phyloP scores from a whole-genome alignment of 139 green algal genomes.

The Chlamydomonas asymmetrica region DNA sequence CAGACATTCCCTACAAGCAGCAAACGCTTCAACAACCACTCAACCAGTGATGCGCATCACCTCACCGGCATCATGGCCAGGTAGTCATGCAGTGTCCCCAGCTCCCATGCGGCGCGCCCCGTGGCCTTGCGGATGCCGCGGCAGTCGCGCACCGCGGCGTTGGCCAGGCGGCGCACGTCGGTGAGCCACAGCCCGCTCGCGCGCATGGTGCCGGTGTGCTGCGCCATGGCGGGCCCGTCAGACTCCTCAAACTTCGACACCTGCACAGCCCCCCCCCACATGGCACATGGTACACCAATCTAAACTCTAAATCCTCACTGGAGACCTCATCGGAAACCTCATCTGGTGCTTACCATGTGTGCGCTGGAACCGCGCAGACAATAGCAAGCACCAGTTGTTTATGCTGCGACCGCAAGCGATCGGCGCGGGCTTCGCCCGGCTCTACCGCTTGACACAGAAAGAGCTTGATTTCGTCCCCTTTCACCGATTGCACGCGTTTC shows the following conservation, averaged over 20 bases:
- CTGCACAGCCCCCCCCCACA: too few relatives aligned
- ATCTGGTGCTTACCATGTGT: too few relatives aligned
- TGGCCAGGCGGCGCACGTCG: constrained; percentile 37
- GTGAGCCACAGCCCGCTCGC: neutral
- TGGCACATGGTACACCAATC: too few relatives aligned
- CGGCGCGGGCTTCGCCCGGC: too few relatives aligned
- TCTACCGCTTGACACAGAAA: too few relatives aligned
- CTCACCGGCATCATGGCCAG: constrained; percentile 66
- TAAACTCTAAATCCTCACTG: too few relatives aligned
- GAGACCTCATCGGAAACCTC: too few relatives aligned
- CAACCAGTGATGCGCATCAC: neutral
- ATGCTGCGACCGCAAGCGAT: too few relatives aligned
- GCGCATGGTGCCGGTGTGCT: constrained; percentile 43
- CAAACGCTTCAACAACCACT: neutral
- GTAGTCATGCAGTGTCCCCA: constrained; percentile 61
- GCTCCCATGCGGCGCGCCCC: constrained; percentile 48
- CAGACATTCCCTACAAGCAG: neutral
- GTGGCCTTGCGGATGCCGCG: constrained; percentile 35
- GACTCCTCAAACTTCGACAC: constrained; percentile 46
- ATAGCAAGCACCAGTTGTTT: too few relatives aligned
- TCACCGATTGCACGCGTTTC: too few relatives aligned
- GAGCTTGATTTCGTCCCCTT: too few relatives aligned
- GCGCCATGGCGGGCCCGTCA: constrained; percentile 31
- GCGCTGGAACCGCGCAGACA: too few relatives aligned
- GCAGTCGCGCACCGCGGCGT: constrained; percentile 35